Base-by-base conservation (phyloP, 2,329 filamentous ascomycete genomes). In the Fonsecaea pedrosoi region DNA sequence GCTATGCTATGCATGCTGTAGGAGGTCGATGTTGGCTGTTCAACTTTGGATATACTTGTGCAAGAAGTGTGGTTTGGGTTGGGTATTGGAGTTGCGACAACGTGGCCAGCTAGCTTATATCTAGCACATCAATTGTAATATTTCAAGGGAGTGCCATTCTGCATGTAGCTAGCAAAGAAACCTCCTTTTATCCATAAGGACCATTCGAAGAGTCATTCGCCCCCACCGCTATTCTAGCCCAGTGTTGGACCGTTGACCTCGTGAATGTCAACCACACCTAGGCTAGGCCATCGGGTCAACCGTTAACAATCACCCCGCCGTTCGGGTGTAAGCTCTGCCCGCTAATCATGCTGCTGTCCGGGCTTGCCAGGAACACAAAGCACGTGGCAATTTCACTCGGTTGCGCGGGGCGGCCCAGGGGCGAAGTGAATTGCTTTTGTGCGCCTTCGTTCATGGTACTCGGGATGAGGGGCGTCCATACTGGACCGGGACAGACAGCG, bases 331-430 rank as follows among this genome's bases (percentile, higher is more conserved):
- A 79, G n/a, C 81, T 84, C 81, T 94, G 92, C 1, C 92, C 92
- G 61, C 86, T 89, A 54, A 95, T 87, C 68, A 87, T 89, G 56
- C 87, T 89, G 75, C 89, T 92, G 76, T 95, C 92, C 66, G 84
- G 81, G 60, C 87, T 89, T 0, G 92, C 92, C 70, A 96, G 80
- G 78, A 95, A 95, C 3, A 95, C 91, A 65, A 93, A 90, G 73
- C 89, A 92, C 0, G 90, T 90, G 0, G 91, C 92, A 69, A 95
- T 90, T 82, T 96, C 92, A 64, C 87, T 91, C 1, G 91, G 92
- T 78, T 95, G 92, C 2, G 87, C 89, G 0, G 91, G 90, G 21
- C 92, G 83, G 3, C 91, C 91, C 82, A 95, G 92, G 0, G 91
- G 92, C 25, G 85, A 85, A 12, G 82, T 84, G 77, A 94, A 94